Evolutionary conservation across 2,329 filamentous ascomycete species (phyloP).

Genomic region (Aspergillus sp.): DNA sequence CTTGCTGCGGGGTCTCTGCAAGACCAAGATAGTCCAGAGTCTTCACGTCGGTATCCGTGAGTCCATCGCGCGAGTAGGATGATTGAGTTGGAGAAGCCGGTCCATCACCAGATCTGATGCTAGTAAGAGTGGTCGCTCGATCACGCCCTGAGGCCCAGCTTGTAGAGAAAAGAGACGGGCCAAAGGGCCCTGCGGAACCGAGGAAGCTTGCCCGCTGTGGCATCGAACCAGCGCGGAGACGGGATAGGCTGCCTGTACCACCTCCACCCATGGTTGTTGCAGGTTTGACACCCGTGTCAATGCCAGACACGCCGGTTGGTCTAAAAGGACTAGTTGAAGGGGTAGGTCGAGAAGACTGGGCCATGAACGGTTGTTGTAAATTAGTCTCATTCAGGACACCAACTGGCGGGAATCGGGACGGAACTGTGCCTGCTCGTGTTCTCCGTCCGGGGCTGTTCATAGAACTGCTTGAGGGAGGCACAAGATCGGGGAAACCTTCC

Average conservation of each 20-base stretch:
- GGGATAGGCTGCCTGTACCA: conserved; percentile 77
- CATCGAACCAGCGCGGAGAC: conserved; percentile 90
- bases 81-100: conserved; percentile 86
- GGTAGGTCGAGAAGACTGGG: conserved; percentile 82
- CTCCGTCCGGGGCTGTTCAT: conserved; percentile 72
- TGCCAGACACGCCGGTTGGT: conserved; percentile 53
- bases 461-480: conserved; percentile 68
- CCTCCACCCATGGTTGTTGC: conserved; percentile 53
- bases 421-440: conserved; percentile 91
- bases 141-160: conserved; percentile 83
- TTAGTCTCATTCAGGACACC: conserved; percentile 63
- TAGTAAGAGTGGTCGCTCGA: conserved; percentile 84
- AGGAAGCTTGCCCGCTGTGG: conserved; percentile 79
- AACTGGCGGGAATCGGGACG: conserved; percentile 86
- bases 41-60: conserved; percentile 84
- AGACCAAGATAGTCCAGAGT: conserved; percentile 95
- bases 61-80: conserved; percentile 81
- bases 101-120: conserved; percentile 84
- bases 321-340: conserved; percentile 89
- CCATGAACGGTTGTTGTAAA: conserved; percentile 62
- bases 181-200: conserved; percentile 70
- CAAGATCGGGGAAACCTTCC: conserved; percentile 92
- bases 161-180: conserved; percentile 83
- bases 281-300: conserved; percentile 46
- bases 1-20: conserved; percentile 86